Evolutionary conservation across 108 stramenopile genomes (phyloP).

Genomic region (Discostella stelligeroides): DNA sequence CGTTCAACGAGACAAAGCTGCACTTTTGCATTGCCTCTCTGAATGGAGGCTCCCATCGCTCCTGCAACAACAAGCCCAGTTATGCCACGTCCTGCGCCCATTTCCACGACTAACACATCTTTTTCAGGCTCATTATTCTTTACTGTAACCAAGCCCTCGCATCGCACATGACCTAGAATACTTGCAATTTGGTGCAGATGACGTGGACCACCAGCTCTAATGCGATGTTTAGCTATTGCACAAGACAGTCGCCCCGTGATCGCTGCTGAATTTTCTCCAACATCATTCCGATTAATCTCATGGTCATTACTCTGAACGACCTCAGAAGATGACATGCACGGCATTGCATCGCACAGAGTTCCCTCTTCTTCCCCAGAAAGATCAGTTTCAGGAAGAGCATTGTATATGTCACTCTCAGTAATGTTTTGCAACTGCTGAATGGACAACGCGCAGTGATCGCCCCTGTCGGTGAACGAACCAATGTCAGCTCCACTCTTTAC

Average conservation of each 20-base stretch:
- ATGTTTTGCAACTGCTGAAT: conserved; percentile 23
- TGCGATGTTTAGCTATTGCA: conserved; percentile 46
- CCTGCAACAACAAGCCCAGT: conserved; percentile 74
- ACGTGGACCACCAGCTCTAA: conserved; percentile 71
- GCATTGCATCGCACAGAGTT: conserved; percentile 5
- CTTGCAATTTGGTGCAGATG: conserved; percentile 81
- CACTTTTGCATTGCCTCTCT: conserved; percentile 18
- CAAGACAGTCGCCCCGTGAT: conserved; percentile 26
- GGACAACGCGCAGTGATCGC: conserved; percentile 1
- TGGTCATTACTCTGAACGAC: neutral
- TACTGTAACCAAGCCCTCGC: conserved; percentile 42
- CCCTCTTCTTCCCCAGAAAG: conserved; percentile 58
- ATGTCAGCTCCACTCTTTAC: neutral
- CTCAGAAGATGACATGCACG: neutral
- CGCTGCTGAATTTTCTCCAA: neutral
- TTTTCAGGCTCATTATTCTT: neutral
- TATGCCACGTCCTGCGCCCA: conserved; percentile 89
- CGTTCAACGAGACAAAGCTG: conserved; percentile 75
- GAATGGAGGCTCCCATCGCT: conserved; percentile 39
- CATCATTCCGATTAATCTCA: neutral
- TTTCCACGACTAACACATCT: conserved; percentile 55
- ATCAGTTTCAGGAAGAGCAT: conserved; percentile 58
- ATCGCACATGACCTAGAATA: conserved; percentile 71
- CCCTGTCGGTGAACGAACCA: neutral
- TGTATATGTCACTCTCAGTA: conserved; percentile 59